Percentiles rank a stretch among this genome's conserved stretches.
Conservation (phyloP, 2,329 filamentous ascomycete genomes). For the Exophiala mesophila region DNA sequence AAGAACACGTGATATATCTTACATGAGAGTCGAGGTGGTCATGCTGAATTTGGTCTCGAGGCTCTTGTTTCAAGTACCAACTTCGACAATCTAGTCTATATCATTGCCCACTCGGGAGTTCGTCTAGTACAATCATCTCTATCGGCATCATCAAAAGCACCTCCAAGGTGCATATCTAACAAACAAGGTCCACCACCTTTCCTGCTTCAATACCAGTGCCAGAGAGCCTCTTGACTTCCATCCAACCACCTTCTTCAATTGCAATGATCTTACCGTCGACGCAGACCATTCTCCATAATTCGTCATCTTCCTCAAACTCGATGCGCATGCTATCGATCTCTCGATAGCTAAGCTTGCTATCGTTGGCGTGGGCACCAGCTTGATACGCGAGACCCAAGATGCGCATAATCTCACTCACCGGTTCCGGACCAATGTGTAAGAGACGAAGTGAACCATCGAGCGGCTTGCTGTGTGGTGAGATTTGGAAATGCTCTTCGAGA, state of each 20-base stretch:
- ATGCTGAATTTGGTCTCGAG: too few species aligned
- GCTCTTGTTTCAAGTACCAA: too few species aligned
- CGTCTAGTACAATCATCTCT: too few species aligned
- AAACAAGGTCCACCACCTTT: slow-evolving; percentile 36
- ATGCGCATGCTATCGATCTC: slow-evolving; percentile 64
- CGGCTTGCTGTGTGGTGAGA: slow-evolving; percentile 67
- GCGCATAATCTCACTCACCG: slow-evolving; percentile 64
- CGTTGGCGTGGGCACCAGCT: slow-evolving; percentile 50
- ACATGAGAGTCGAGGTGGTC: too few species aligned
- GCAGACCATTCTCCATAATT: slow-evolving; percentile 76
- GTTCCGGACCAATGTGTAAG: slow-evolving; percentile 67
- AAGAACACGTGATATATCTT: too few species aligned
- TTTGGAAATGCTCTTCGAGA: slow-evolving; percentile 74
- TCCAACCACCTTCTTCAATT: slow-evolving; percentile 64
- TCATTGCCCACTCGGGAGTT: too few species aligned
- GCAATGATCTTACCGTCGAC: slow-evolving; percentile 86
- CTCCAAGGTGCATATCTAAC: too few species aligned
- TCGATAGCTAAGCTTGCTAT: slow-evolving; percentile 63
- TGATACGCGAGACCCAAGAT: slow-evolving; percentile 65
- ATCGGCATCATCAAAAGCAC: too few species aligned
- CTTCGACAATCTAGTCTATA: too few species aligned
- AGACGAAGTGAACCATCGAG: slow-evolving; percentile 67
- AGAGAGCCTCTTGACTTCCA: slow-evolving; percentile 51
- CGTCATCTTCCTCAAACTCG: slow-evolving; percentile 61
- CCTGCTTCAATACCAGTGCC: slow-evolving; percentile 37